A percentile compares a stretch with the other conserved stretches of the same genome.
Evolutionary conservation across 225 moss, liverwort and hornwort species (phyloP).

Genomic region (Pseudoscleropodium purum): DNA sequence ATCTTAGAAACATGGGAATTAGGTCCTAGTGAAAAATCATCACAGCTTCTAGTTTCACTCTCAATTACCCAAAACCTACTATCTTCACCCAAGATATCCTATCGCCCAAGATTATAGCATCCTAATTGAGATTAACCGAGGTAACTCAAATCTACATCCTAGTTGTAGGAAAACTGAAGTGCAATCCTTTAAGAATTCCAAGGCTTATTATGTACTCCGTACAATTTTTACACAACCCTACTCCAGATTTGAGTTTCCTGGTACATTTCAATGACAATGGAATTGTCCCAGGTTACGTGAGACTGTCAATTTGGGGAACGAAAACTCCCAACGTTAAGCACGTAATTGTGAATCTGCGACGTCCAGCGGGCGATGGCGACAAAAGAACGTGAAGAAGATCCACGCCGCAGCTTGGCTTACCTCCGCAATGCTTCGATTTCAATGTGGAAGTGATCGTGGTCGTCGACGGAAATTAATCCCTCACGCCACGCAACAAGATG

Average conservation of each 20-base stretch:
- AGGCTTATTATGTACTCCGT: neutral
- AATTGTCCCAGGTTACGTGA: neutral
- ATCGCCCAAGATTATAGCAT: neutral
- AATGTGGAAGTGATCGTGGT: conserved; percentile 2
- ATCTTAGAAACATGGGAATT: neutral
- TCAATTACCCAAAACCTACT: no score
- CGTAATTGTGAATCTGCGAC: neutral
- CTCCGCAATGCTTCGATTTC: neutral
- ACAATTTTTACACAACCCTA: neutral
- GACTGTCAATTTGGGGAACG: neutral
- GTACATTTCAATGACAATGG: neutral
- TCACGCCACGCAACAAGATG: conserved; percentile 19
- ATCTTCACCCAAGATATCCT: no score
- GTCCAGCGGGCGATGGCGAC: neutral
- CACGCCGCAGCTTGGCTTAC: neutral
- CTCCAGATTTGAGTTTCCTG: neutral
- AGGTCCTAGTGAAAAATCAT: no score
- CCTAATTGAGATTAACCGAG: no score
- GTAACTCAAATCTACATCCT: no score
- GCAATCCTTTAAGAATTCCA: neutral
- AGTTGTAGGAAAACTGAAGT: no score
- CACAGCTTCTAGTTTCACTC: no score
- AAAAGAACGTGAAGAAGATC: neutral
- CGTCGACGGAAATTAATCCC: neutral
- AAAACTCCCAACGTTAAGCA: neutral